Base-by-base conservation (phyloP, 495 filamentous ascomycete genomes). In the Penicillium dipodomyicola region DNA sequence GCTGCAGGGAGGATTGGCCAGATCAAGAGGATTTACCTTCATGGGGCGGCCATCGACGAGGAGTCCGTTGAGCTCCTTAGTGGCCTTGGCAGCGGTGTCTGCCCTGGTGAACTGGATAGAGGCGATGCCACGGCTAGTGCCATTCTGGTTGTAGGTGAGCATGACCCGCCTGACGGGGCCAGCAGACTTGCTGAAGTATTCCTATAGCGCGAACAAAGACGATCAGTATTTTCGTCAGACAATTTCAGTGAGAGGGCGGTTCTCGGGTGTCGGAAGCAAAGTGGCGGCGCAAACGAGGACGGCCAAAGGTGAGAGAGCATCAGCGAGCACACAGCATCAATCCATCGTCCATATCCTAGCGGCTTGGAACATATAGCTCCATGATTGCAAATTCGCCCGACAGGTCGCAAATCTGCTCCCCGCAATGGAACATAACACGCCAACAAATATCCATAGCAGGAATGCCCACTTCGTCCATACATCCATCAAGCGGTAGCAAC, bases 61-160 rank as follows among this genome's bases (percentile, higher is more conserved):
- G 52, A 96, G 82, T 54, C 90, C 90, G 64, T 97, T 94, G 54
- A 93, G 78, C n/a, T 83, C 80, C 63, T 85, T 81, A 53, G 87
- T 84, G 27, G 95, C 94, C 72, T 91, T 89, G 63, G 80, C 82
- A 49, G 91, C 95, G 45, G 86, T 88, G 58, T 87, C 88, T 15
- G 85, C 71, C 58, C 89, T 88, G 66, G 69, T 74, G 77, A 97
- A 98, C 57, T 84, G 77, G 60, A 92, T 85, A 8, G 85, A 88
- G 47, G 91, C 90, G 61, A 92, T 86, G 52, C 94, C 94, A 71
- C 91, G 90, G 81, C 92, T 97, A 30, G 81, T 81, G 48, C 94
- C 92, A 67, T 90, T 91, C 42, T 92, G 89, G 65, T 92, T 93
- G 73, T 97, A 97, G 32, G 89, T 91, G 64, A 98, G 80, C 67